phyloP scores from a whole-genome alignment of 2,329 filamentous ascomycete genomes.

The Arachnopeziza araneosa region DNA sequence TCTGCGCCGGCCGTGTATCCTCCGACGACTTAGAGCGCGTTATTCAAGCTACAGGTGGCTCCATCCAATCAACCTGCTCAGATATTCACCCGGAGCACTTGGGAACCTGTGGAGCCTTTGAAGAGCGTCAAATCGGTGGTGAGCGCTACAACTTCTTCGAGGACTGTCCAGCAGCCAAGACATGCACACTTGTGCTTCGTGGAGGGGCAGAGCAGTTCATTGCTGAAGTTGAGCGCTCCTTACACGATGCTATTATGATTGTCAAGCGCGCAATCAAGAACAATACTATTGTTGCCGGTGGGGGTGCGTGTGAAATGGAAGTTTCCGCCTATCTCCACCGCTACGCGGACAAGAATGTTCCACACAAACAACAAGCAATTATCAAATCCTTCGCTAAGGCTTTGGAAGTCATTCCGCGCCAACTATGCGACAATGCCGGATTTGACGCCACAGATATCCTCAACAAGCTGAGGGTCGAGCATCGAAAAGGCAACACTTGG shows the following conservation, averaged over 20 bases:
- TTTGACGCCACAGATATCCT: constrained; percentile 98
- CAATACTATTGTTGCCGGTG: constrained; percentile 88
- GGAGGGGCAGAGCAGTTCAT: constrained; percentile 99
- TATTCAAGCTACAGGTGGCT: constrained; percentile 88
- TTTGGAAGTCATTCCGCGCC: constrained; percentile 90
- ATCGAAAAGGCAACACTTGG: constrained; percentile 89
- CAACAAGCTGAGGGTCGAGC: constrained; percentile 92
- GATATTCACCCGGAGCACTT: constrained; percentile 87
- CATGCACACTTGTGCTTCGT: constrained; percentile 90
- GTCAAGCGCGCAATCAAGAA: constrained; percentile 98
- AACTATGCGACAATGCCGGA: constrained; percentile 96
- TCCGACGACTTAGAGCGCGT: constrained; percentile 94
- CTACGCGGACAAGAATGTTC: constrained; percentile 87
- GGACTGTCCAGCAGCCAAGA: constrained; percentile 91
- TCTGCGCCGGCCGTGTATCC: constrained; percentile 92
- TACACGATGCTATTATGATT: constrained; percentile 99
- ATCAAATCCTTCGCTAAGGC: constrained; percentile 98
- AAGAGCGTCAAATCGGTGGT: constrained; percentile 94
- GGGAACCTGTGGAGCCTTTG: constrained; percentile 83
- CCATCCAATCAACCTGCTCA: constrained; percentile 90
- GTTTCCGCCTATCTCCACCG: constrained; percentile 87
- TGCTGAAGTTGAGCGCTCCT: constrained; percentile 92
- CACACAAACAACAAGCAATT: constrained; percentile 92
- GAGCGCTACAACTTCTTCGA: constrained; percentile 99
- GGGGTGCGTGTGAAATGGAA: constrained; percentile 95